A percentile compares a stretch with the other conserved stretches of the same genome.
phyloP scores from a whole-genome alignment of 495 filamentous ascomycete genomes.

The Clohesyomyces aquaticus region DNA sequence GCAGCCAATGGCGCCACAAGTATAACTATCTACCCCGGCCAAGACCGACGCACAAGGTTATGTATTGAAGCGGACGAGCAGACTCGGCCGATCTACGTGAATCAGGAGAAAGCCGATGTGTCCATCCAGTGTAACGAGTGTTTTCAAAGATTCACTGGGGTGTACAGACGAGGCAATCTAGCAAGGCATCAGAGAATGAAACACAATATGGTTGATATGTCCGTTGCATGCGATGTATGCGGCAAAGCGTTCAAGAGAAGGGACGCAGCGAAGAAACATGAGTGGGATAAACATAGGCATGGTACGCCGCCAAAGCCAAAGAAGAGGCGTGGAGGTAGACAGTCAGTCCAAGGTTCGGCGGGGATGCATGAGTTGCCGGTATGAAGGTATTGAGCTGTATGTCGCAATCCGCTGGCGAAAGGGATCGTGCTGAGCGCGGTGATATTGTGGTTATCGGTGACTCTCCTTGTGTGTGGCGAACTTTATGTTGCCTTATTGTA shows the following conservation, averaged over 20 bases:
- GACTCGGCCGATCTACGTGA: neutral
- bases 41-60: neutral
- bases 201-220: neutral
- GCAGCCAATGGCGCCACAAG: neutral
- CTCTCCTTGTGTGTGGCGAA: too few species aligned
- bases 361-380: neutral
- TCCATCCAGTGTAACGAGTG: neutral
- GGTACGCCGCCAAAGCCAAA: neutral
- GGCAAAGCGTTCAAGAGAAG: constrained; percentile 7
- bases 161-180: neutral
- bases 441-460: too few species aligned
- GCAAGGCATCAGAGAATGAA: neutral
- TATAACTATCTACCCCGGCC: neutral
- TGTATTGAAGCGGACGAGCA: neutral
- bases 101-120: neutral
- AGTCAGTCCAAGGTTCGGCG: neutral
- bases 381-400: neutral
- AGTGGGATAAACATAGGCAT: constrained; percentile 9
- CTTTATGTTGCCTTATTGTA: too few species aligned
- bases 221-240: neutral
- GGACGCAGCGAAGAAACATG: constrained; percentile 21
- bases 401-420: too few species aligned
- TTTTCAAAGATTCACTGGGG: neutral
- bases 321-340: constrained; percentile 3
- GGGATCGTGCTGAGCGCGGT: too few species aligned